Evolutionary conservation across 2,329 filamentous ascomycete genomes (phyloP).

Genomic region (Zarea fungicola): DNA sequence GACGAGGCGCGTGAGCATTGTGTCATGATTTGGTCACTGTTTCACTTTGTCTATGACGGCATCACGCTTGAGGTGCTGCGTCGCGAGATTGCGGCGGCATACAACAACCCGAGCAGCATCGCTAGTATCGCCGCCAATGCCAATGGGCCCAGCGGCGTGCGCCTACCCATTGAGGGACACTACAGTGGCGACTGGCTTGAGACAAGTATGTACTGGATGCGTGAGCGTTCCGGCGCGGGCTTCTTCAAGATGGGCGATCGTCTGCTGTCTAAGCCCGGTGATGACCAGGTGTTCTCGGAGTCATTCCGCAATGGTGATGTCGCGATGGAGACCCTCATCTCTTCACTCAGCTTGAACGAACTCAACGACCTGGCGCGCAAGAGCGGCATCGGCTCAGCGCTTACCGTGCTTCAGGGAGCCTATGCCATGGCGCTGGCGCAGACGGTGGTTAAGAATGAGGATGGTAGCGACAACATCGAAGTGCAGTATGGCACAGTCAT

Average conservation of each 20-base stretch:
- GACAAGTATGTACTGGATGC: constrained; percentile 15
- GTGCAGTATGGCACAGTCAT: constrained; percentile 15
- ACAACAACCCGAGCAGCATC: constrained; percentile 6
- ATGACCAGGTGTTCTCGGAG: constrained; percentile 2
- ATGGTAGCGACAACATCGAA: constrained; percentile 1
- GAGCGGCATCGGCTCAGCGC: neutral
- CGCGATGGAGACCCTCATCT: constrained; percentile 8
- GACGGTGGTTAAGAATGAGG: constrained; percentile 3
- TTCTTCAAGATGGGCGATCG: constrained; percentile 1
- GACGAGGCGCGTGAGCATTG: constrained; percentile 8
- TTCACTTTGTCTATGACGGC: constrained; percentile 26
- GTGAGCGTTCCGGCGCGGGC: constrained; percentile 4
- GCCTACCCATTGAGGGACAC: constrained; percentile 12
- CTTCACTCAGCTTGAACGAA: constrained; percentile 7
- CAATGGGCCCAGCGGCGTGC: constrained; percentile 8
- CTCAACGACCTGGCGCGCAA: constrained; percentile 12
- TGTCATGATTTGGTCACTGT: constrained; percentile 27
- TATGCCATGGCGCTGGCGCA: constrained; percentile 14
- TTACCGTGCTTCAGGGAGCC: constrained; percentile 12
- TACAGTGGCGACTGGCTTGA: constrained; percentile 14
- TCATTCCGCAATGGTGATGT: constrained; percentile 12
- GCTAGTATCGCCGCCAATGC: constrained; percentile 2
- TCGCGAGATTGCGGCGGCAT: constrained; percentile 11
- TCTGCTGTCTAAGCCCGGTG: neutral
- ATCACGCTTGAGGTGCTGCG: constrained; percentile 10